phyloP scores from a whole-genome alignment of 2,329 filamentous ascomycete genomes.

The Samsoniella hepiali region DNA sequence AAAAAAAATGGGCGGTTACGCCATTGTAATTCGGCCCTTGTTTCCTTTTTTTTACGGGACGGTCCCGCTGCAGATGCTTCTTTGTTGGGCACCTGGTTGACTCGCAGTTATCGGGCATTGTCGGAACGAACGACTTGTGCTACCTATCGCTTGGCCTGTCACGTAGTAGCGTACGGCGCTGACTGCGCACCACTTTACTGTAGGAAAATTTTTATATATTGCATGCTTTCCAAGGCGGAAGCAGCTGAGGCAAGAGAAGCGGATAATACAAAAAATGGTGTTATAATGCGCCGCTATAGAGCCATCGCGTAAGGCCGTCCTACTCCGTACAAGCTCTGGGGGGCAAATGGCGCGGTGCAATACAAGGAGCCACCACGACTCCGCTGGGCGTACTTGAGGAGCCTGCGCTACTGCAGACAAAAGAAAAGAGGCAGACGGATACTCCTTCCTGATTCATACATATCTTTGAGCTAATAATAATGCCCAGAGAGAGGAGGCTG shows the following conservation, averaged over 20 bases:
- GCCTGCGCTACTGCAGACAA: neutral
- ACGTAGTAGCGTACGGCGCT: neutral
- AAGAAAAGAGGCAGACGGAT: neutral
- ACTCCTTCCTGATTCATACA: conserved; percentile 11
- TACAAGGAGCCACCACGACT: neutral
- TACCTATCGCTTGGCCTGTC: neutral
- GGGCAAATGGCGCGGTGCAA: neutral
- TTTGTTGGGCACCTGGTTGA: neutral
- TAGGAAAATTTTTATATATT: neutral
- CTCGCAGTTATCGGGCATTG: neutral
- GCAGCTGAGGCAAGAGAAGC: neutral
- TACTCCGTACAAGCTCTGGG: neutral
- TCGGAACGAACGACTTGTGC: neutral
- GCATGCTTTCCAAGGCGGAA: neutral
- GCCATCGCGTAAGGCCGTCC: neutral
- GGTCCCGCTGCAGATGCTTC: neutral
- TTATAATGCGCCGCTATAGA: conserved; percentile 2
- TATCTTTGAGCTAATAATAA: conserved; percentile 1
- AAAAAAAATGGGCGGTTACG: neutral
- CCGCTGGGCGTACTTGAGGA: conserved; percentile 4
- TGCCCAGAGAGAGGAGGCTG: neutral
- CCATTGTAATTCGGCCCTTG: neutral
- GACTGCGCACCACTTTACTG: neutral
- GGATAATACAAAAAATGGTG: neutral
- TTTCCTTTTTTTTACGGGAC: neutral